Evolutionary conservation across 2,329 filamentous ascomycete genomes (phyloP).

Genomic region (Aspergillus brunneoviolaceus): DNA sequence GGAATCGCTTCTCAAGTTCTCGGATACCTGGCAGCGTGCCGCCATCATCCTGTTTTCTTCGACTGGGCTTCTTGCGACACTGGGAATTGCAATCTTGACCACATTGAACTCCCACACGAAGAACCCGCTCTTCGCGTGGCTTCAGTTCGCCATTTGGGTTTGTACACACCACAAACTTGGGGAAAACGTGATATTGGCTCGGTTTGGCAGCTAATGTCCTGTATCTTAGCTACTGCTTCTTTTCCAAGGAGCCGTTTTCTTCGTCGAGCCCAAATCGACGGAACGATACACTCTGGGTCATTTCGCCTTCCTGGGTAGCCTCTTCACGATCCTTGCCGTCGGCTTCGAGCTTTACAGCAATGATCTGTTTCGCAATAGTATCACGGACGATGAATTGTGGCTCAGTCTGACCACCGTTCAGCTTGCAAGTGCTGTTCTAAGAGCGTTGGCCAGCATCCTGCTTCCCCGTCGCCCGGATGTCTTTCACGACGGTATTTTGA

Average conservation of each 20-base stretch:
- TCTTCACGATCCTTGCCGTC: slow-evolving; percentile 23
- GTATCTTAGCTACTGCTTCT: slow-evolving; percentile 28
- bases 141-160: slow-evolving; percentile 64
- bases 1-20: slow-evolving; percentile 63
- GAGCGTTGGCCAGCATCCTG: slow-evolving; percentile 45
- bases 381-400: slow-evolving; percentile 20
- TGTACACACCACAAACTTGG: slow-evolving; percentile 28
- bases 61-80: slow-evolving; percentile 56
- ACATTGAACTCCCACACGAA: slow-evolving; percentile 29
- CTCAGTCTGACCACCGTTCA: slow-evolving; percentile 53
- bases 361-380: slow-evolving; percentile 26
- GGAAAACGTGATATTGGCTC: not conserved
- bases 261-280: slow-evolving; percentile 34
- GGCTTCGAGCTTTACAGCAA: slow-evolving; percentile 32
- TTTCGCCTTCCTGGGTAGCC: slow-evolving; percentile 32
- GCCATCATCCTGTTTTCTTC: slow-evolving; percentile 56
- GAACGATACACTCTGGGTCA: slow-evolving; percentile 33
- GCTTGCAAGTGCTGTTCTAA: slow-evolving; percentile 39
- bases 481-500: slow-evolving; percentile 57
- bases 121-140: slow-evolving; percentile 57
- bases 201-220: not conserved
- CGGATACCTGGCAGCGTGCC: slow-evolving; percentile 58
- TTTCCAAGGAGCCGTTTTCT: slow-evolving; percentile 35
- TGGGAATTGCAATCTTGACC: slow-evolving; percentile 57
- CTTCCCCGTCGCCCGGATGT: slow-evolving; percentile 69